Base-by-base conservation (phyloP, 495 filamentous ascomycete genomes). In the Hypoxylon intermedium region DNA sequence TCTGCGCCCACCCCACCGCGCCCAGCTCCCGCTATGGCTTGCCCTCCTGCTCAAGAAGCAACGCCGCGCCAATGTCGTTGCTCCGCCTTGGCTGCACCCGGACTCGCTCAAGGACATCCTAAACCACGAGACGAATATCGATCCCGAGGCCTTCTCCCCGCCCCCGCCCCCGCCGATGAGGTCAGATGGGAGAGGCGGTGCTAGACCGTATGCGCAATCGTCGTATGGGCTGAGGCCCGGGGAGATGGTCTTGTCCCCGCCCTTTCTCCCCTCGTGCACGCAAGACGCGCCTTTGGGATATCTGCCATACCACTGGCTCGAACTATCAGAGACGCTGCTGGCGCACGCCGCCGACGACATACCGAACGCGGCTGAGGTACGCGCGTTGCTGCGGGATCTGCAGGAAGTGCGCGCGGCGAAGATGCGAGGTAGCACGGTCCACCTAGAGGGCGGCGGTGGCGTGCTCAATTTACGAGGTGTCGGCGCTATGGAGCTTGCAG, bases 41-140 rank as follows among this genome's bases (percentile, higher is more conserved):
- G 94, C 95, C n/a, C 84, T 98, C 44, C 87, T 97, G 50, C 87
- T 98, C 47, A 97, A 98, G 75, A 90, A 92, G 58, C 95, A 98
- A 78, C 85, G 88, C 28, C 87, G 93, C 68, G 93, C 92, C 70
- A 96, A 97, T 76, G 97, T 98, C 72, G 76, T 92, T 34, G 89
- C 94, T 0, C 94, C 94, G 0, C 73, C 89, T 45, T 98, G 94
- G 94, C 85, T 98, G 9, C 83, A 87, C 61, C 83, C 89, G 0
- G 69, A 83, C 23, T 85, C 90, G 21, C 83, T 98, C 28, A 74
- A 80, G 28, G 72, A 84, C 0, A 91, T 97, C 59, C 86, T 97
- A 52, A 82, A 90, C 34, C 75, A 87, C 62, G 94, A 98, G 64
- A 94, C 87, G 28, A 85, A 89, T 34, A 76, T 74, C 52, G 75